A percentile compares a stretch with the other conserved stretches of the same genome.
These are phyloP conservation scores for Basipetospora chlamydospora DNA, from an alignment of 2,329 filamentous ascomycete species.

Conservation along the genomic window DNA sequence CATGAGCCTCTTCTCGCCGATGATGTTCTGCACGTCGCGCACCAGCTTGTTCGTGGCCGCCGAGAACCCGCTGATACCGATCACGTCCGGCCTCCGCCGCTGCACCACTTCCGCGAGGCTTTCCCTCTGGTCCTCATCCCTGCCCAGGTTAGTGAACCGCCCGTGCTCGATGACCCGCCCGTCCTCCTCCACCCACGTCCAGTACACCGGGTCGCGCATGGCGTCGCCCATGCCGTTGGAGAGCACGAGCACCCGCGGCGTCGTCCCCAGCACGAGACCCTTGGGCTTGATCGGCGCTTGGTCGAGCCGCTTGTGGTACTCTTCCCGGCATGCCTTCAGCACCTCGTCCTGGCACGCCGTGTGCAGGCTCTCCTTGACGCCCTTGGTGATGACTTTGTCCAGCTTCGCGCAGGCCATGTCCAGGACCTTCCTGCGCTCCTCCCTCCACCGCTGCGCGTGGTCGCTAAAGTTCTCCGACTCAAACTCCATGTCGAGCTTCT, in stretches of 20 bases:
- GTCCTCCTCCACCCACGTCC: conserved; percentile 88
- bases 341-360: conserved; percentile 90
- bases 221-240: conserved; percentile 71
- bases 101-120: conserved; percentile 67
- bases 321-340: conserved; percentile 73
- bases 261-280: conserved; percentile 77
- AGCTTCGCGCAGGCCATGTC: conserved; percentile 70
- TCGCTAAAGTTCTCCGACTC: conserved; percentile 93
- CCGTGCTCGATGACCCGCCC: conserved; percentile 80
- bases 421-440: conserved; percentile 70
- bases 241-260: conserved; percentile 72
- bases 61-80: conserved; percentile 78
- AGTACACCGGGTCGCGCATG: conserved; percentile 66
- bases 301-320: conserved; percentile 79
- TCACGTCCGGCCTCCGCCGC: conserved; percentile 72
- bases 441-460: conserved; percentile 88
- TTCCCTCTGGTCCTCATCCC: conserved; percentile 51
- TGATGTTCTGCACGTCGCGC: conserved; percentile 63
- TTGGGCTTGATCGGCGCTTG: conserved; percentile 94
- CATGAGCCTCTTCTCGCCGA: conserved; percentile 62
- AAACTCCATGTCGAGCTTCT: conserved; percentile 67
- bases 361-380: conserved; percentile 86
- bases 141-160: conserved; percentile 65
- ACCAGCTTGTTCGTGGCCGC: conserved; percentile 76
- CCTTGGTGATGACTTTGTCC: conserved; percentile 71